Base-by-base conservation (phyloP, 2,329 filamentous ascomycete genomes). In the Helicocarpus griseus region DNA sequence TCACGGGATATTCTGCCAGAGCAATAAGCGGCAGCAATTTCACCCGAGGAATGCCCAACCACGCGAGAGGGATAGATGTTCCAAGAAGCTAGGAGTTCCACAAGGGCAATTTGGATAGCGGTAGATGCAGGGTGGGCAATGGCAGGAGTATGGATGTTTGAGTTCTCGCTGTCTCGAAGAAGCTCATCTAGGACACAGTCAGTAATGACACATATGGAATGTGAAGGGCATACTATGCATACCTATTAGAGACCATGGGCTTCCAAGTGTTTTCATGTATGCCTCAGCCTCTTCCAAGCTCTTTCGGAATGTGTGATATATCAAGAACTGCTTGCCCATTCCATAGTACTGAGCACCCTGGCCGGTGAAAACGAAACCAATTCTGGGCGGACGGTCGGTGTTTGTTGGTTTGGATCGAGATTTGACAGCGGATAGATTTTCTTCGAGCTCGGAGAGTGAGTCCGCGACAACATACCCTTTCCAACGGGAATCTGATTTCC, bases 1-100 rank as follows among this genome's bases (percentile, higher is more conserved):
- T 50, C 26, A 4, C 43, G 24, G 9, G 53, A 41, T 11, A 63
- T 29, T 31, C 22, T 33, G 11, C 62, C 59, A 0, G 61, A 56
- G 2, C 65, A 62, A 54, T 67, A 70, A 0, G 67, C 66, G 1
- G 66, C 65, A 1, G 59, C 65, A 35, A 70, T 69, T 53, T 70
- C 68, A 1, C 68, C 68, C 11, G 56, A 60, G 0, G 65, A 68
- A 49, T 70, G 66, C 0, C 68, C 67, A 0, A 68, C 53, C 3
- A 66, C 63, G 1, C 56, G 48, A 0, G 47, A 13, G 8, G 65
- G 61, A 0, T 26, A 21, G 5, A 69, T 52, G 1, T 59, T 60
- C 58, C 57, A 63, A 1, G 41, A 11, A 0, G 19, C 21, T 1
- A 69, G 58, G 2, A 69, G 47, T 19, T 67, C 59, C 1, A 65